Base-by-base conservation (phyloP, 306 rosid species). In the Adenanthera pavonina region DNA sequence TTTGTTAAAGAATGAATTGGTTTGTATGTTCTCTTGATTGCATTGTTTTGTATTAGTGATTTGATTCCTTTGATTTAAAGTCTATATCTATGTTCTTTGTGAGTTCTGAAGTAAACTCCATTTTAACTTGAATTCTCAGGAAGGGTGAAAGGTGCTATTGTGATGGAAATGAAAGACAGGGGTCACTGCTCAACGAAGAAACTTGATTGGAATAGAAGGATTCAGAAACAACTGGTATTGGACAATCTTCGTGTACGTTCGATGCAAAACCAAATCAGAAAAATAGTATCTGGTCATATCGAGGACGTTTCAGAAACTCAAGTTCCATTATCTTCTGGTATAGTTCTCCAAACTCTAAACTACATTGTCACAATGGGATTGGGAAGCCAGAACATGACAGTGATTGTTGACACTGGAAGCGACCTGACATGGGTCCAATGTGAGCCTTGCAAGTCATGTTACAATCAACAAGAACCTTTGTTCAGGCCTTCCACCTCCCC, bases 361-460 rank as follows among this genome's bases (percentile, higher is more conserved):
- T 95, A 95, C 89, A 81, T 95, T 54, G 99, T 91, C 69, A 93
- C 87, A 11, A 77, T 93, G 72, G 89, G 80, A 75, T 40, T 93
- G 15, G 92, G 95, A 8, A 78, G 78, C 40, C 87, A 78, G 75
- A 90, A 93, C 57, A 79, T 87, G 88, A 90, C 95, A 1, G 88
- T 95, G 74, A 88, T 91, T 52, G 94, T 95, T 48, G 97, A 95
- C 87, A 93, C 97, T 3, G 99, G 97, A 84, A 95, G 99, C 65
- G 97, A 93, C 67, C 79, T 95, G 53, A 91, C 95, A 38, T 93
- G 97, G 97, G 88, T 92, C 74, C 97, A 95, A 78, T 95, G 97
- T 85, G 82, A 80, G 38, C 99, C 99, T 12, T 93, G 99, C 89
- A 80, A 78, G 74, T 61, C 84, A 40, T 95, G 99, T 74, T 95